Percentiles rank a stretch among this genome's conserved stretches.
phyloP scores from a whole-genome alignment of 2,329 filamentous ascomycete species.

The Alternaria rosae region DNA sequence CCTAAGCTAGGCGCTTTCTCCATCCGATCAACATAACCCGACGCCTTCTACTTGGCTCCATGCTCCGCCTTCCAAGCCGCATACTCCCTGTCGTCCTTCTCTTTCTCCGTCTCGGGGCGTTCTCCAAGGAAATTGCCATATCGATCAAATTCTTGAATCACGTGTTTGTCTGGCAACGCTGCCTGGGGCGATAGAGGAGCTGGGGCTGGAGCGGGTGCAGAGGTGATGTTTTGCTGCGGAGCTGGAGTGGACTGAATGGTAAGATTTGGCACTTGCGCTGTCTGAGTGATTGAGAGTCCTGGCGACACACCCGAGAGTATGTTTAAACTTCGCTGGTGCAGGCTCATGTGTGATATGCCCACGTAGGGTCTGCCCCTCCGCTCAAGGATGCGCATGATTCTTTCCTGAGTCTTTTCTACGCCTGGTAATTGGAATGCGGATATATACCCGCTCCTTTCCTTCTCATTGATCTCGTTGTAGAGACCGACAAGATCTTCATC shows the following conservation, averaged over 20 bases:
- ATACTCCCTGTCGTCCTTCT: constrained; percentile 1
- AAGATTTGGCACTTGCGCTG: neutral
- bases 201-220: neutral
- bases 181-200: neutral
- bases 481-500: neutral
- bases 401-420: no score
- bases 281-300: neutral
- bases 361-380: no score
- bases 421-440: no score
- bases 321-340: no score
- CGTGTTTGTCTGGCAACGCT: neutral
- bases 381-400: neutral
- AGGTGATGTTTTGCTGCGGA: neutral
- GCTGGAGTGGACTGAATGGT: neutral
- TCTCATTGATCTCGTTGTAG: no score
- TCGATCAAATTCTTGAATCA: neutral
- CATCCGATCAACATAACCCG: neutral
- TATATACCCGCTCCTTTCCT: no score
- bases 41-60: neutral
- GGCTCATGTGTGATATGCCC: no score
- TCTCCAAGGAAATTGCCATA: neutral
- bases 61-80: constrained; percentile 3
- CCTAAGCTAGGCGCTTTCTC: neutral
- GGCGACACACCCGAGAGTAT: neutral
- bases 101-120: neutral